Percentiles rank a stretch among this genome's conserved stretches.
Conservation (phyloP, 805 yeast species). For the Wickerhamiella sergipiensis region DNA sequence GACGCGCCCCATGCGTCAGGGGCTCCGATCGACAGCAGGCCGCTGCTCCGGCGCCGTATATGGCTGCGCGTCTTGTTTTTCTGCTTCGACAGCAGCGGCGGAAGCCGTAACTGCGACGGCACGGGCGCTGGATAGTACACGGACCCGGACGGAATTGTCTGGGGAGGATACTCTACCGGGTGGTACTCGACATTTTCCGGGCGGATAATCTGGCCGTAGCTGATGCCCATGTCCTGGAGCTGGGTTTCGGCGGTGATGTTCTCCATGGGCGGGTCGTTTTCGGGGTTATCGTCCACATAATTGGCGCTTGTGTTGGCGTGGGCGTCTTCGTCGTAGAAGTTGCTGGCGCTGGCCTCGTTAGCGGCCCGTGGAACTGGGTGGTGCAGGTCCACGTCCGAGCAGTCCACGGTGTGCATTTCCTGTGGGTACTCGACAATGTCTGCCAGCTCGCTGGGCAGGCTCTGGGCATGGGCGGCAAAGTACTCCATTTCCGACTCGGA, state of each 20-base stretch:
- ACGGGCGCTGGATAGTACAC: conserved; percentile 25
- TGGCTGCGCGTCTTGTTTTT: conserved; percentile 2
- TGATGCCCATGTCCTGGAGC: background rate
- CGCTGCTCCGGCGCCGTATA: background rate
- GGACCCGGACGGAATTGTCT: background rate
- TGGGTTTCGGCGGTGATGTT: background rate
- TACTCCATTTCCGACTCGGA: background rate
- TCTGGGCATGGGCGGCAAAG: background rate
- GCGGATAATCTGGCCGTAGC: background rate
- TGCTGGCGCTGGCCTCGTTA: background rate
- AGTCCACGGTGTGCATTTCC: background rate
- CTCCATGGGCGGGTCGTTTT: background rate
- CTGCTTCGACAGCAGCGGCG: conserved; percentile 22
- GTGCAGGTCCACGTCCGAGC: background rate
- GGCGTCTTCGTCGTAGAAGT: background rate
- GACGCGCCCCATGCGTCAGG: conserved; percentile 16
- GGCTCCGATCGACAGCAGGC: conserved; percentile 4
- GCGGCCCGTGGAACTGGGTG: conserved; percentile 1
- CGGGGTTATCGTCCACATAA: background rate
- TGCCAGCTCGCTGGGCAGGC: background rate
- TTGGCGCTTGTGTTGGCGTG: background rate
- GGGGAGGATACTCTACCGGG: background rate
- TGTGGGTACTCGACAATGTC: background rate
- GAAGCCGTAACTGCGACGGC: conserved; percentile 23
- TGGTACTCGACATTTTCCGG: background rate